Evolutionary conservation across 2,329 filamentous ascomycete genomes (phyloP), one percentile per base, ranked within the genome.

Genomic region (Rhynchosporium secalis): DNA sequence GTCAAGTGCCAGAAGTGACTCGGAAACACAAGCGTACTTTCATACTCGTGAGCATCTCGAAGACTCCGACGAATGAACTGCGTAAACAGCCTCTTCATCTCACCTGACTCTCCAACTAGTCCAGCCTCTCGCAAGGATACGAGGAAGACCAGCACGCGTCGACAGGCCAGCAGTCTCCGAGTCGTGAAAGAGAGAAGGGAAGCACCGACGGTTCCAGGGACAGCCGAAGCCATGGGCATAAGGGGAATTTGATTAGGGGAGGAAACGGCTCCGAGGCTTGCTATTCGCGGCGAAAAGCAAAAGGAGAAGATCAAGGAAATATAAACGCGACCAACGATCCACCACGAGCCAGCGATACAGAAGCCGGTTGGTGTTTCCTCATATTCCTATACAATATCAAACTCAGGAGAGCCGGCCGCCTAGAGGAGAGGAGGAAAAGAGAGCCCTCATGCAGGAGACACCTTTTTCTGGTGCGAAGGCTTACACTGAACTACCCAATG

Each of bases 391-490:
- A 26, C 45, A 41, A 48, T 60, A 66, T 62, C 58, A 64, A 45
- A 65, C 56, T 61, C 62, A 69, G 65, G 67, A 69, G 66, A 67
- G 62, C 56, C 47, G 64, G 64, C 62, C 66, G 15, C 36, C 5
- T 10, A 43, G 41, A 13, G 13, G 41, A n/a, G 7, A 43, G 20
- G 41, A 43, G 41, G n/a, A 43, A 26, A 36, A 36, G 33, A 56
- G 28, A 70, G 66, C 68, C 67, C 68, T 71, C 67, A 73, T 73
- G 71, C 72, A 72, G 71, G 72, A 72, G 71, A 57, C 59, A 70
- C 71, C 67, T 63, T 20, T 20, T 72, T 72, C 64, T 69, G 67
- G 71, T 58, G 52, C 52, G 54, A 60, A 66, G 60, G 57, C 54
- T 52, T 52, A 56, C 20, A 60, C 49, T 57, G 65, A 62, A 62